Evolutionary conservation across 352 stramenopile genomes (phyloP).

Genomic region (Aphanomyces euteiches): DNA sequence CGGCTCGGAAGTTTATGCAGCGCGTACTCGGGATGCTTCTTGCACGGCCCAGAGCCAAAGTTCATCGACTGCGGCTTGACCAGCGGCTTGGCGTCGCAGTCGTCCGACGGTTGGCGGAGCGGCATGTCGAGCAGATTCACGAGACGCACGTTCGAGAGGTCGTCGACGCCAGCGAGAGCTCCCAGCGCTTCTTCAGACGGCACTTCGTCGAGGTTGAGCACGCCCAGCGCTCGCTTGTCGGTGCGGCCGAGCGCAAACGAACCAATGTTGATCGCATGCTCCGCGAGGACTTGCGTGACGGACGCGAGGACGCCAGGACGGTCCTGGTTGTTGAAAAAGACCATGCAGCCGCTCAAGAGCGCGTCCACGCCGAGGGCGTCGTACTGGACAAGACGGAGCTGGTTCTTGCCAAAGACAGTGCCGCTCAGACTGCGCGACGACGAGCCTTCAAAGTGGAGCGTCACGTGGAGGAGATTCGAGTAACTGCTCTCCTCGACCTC

Average conservation of each 20-base stretch:
- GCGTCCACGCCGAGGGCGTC: slow-evolving; percentile 84
- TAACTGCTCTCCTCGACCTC: slow-evolving; percentile 68
- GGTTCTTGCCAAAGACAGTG: slow-evolving; percentile 85
- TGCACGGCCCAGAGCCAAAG: slow-evolving; percentile 98
- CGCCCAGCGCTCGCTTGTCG: slow-evolving; percentile 68
- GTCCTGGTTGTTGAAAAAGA: slow-evolving; percentile 95
- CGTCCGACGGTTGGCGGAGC: not conserved
- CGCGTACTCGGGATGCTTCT: slow-evolving; percentile 97
- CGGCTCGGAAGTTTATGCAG: slow-evolving; percentile 85
- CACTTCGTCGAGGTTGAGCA: slow-evolving; percentile 87
- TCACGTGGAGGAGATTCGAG: slow-evolving; percentile 88
- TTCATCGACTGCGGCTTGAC: slow-evolving; percentile 84
- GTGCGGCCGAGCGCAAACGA: slow-evolving; percentile 85
- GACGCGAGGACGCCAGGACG: slow-evolving; percentile 90
- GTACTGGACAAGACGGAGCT: slow-evolving; percentile 85
- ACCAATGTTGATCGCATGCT: slow-evolving; percentile 93
- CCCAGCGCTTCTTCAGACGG: slow-evolving; percentile 83
- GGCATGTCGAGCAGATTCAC: slow-evolving; percentile 68
- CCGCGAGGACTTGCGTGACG: slow-evolving; percentile 91
- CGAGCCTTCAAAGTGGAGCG: slow-evolving; percentile 87
- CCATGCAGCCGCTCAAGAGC: slow-evolving; percentile 84
- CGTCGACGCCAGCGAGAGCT: slow-evolving; percentile 62
- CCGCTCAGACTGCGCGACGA: slow-evolving; percentile 78
- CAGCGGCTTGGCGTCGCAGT: not conserved
- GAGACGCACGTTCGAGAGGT: slow-evolving; percentile 81